These are phyloP conservation scores for Cladobotryum protrusum DNA, from an alignment of 2,329 filamentous ascomycete genomes.

Conservation along the genomic window DNA sequence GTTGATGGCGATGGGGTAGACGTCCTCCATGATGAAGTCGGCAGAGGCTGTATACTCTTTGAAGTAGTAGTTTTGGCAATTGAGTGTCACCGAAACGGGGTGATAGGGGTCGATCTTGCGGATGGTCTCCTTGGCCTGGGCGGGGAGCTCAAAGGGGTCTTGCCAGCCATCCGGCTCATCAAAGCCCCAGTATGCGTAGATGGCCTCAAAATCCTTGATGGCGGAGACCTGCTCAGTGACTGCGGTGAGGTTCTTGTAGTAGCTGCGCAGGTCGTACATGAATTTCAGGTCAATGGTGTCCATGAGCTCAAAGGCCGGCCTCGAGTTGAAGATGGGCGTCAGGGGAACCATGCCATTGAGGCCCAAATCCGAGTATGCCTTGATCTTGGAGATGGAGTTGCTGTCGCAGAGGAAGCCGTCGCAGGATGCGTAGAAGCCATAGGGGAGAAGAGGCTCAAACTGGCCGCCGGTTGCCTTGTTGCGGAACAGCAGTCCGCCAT, in stretches of 20 bases:
- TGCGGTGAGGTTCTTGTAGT: constrained; percentile 38
- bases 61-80: constrained; percentile 58
- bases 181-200: constrained; percentile 41
- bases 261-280: constrained; percentile 40
- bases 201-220: constrained; percentile 32
- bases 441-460: constrained; percentile 38
- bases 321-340: constrained; percentile 31
- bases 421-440: constrained; percentile 38
- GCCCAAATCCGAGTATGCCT: constrained; percentile 30
- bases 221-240: constrained; percentile 33
- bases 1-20: constrained; percentile 55
- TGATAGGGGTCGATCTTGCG: constrained; percentile 53
- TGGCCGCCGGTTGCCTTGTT: constrained; percentile 27
- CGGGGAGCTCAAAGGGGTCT: constrained; percentile 44
- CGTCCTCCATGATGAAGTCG: constrained; percentile 55
- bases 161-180: constrained; percentile 50
- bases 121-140: constrained; percentile 37
- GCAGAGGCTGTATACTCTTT: constrained; percentile 45
- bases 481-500: constrained; percentile 36
- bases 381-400: constrained; percentile 24
- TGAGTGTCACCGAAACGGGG: constrained; percentile 52
- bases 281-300: constrained; percentile 32
- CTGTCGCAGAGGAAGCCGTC: constrained; percentile 37
- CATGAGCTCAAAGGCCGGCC: constrained; percentile 34
- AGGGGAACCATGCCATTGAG: constrained; percentile 41